phyloP scores from a whole-genome alignment of 2,329 filamentous ascomycete species.

The Cercospora zeina region DNA sequence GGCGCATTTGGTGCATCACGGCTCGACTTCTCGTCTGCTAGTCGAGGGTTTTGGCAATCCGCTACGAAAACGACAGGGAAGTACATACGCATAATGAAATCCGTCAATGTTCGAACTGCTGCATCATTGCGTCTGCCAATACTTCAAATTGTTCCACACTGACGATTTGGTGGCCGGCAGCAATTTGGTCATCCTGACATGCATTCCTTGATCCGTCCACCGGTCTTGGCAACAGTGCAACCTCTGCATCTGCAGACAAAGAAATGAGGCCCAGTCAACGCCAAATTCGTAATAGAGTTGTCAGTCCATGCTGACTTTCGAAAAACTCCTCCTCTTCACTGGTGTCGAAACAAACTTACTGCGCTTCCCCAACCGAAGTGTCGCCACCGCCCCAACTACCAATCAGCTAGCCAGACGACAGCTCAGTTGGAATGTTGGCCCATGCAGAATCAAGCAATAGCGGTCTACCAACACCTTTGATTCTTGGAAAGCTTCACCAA shows the following conservation, averaged over 20 bases:
- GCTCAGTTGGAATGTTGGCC: constrained; percentile 7
- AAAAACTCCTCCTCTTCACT: not conserved
- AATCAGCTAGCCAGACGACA: constrained; percentile 8
- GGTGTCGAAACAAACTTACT: constrained; percentile 5
- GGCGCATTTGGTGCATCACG: constrained; percentile 1
- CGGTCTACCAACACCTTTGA: constrained; percentile 8
- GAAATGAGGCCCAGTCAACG: not conserved
- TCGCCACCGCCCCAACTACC: constrained; percentile 5
- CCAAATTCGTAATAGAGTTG: constrained; percentile 2
- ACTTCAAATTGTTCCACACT: not conserved
- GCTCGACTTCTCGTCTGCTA: not conserved
- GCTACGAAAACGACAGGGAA: constrained; percentile 5
- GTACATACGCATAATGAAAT: not conserved
- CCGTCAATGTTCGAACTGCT: not conserved
- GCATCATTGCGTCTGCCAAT: constrained; percentile 6
- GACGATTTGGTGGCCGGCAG: not conserved
- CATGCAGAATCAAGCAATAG: constrained; percentile 15
- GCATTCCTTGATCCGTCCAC: constrained; percentile 2
- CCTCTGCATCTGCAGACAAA: not conserved
- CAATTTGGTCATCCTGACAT: constrained; percentile 11
- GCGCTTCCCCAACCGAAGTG: constrained; percentile 7
- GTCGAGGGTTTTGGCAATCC: not conserved
- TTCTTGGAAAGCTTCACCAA: constrained; percentile 3
- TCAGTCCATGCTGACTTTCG: not conserved
- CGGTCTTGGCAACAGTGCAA: constrained; percentile 5